Evolutionary conservation across 1,139 yeast genomes (phyloP), one percentile per base, ranked within the genome.

Genomic region (Pichia sp.): DNA sequence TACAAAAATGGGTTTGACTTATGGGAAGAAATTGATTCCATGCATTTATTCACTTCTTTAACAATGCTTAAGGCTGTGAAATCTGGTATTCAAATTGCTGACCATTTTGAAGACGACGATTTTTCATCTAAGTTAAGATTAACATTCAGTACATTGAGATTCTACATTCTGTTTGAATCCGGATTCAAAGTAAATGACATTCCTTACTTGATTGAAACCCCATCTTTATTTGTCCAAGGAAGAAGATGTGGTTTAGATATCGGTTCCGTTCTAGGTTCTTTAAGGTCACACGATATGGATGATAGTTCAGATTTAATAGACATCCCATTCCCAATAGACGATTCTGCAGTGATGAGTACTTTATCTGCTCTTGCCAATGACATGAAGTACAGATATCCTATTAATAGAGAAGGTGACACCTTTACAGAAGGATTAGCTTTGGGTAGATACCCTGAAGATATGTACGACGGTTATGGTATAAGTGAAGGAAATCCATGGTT

Each of bases 401-500:
- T 91, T 36, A 91, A 91, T 65, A 77, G 73, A 47, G 65, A 67
- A 11, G 67, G 74, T 43, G 62, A 73, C 20, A 70, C 72, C 3
- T 42, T 56, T 35, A 67, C 67, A 20, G 58, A 68, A 21, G 95
- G 94, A 0, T 81, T 84, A 37, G 96, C 87, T 0, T 67, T 91
- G 42, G 99, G 99, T 2, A 72, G 99, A 59, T 93, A 93, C 61
- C 96, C 97, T 0, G 98, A 91, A 61, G 99, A 93, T 67, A 67
- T 85, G 12, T 93, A 93, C 65, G 86, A 91, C 65, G 98, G 98
- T 0, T 71, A 75, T 51, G 83, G 81, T 0, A 71, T 76, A 0
- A 73, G 85, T 15, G 85, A 81, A 56, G 98, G 97, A 3, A 93
- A 93, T 60, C 98, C 99, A 3, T 93, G 98, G 99, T 91, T 91